Base-by-base conservation (phyloP, 306 rosid genomes). In the Rubus parviflorus region DNA sequence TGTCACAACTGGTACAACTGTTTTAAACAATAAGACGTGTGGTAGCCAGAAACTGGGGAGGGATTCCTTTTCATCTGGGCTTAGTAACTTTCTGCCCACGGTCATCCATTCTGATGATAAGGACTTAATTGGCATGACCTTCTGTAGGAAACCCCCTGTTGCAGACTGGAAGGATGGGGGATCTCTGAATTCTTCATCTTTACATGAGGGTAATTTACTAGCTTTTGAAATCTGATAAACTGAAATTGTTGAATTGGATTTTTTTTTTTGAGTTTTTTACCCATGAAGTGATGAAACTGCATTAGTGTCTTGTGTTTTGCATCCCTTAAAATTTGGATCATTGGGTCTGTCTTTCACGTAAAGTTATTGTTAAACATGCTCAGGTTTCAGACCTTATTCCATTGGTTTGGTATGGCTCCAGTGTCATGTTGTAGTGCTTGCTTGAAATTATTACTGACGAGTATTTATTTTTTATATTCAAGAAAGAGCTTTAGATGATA, bases 401-500 rank as follows among this genome's bases (percentile, higher is more conserved):
- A 15, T 45, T 48, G 40, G 38, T 47, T 56, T 37, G 69, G 17
- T 35, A 20, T 16, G 20, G 20, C 47, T 30, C 30, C 45, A 46
- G 23, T 75, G 22, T 75, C 64, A 53, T 81, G 70, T n/a, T 51
- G 12, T 73, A 40, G 40, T 46, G 37, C 69, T 43, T 82, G 75
- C 19, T 76, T 53, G 74, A 78, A 81, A 63, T 84, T 57, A 75
- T 70, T 80, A 75, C 85, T 79, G 83, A 81, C 54, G 19, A 46
- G 61, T 37, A 75, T 61, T 61, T 65, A 75, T 77, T 77, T 82
- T 61, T 70, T 81, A 77, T 76, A 41, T 83, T 79, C 73, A 88
- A 89, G 96, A 87, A 70, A 84, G 81, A 83, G 80, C 30, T 77
- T 70, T 57, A 79, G 89, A 85, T 82, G 94, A 85, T 81, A 72